These are phyloP conservation scores for Lecanosticta acicola DNA, from an alignment of 2,329 filamentous ascomycete genomes.

Conservation along the genomic window DNA sequence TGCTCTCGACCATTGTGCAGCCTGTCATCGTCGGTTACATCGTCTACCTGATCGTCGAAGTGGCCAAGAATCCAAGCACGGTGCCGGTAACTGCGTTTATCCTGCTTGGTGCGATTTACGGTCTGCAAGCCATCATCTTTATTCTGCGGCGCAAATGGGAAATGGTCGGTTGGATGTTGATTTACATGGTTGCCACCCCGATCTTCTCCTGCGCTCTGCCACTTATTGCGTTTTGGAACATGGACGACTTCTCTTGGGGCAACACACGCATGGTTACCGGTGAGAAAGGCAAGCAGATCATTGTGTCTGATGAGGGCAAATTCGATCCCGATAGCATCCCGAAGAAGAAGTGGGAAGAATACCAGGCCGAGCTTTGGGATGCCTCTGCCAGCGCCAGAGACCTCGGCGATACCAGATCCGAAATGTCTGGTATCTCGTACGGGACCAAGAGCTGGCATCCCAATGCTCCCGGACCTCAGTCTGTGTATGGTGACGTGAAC, in stretches of 20 bases:
- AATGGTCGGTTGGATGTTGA: constrained; percentile 98
- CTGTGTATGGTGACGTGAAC: constrained; percentile 57
- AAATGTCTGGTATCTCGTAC: constrained; percentile 90
- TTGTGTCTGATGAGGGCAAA: constrained; percentile 95
- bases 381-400: constrained; percentile 69
- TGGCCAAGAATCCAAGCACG: constrained; percentile 56
- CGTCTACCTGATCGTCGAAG: constrained; percentile 74
- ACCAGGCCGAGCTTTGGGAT: constrained; percentile 97
- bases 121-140: constrained; percentile 94
- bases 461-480: constrained; percentile 39
- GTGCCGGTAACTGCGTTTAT: constrained; percentile 84
- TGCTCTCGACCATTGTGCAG: constrained; percentile 85
- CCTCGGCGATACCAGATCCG: constrained; percentile 70
- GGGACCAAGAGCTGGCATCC: constrained; percentile 71
- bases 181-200: constrained; percentile 86
- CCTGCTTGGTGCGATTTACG: constrained; percentile 90
- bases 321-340: constrained; percentile 91
- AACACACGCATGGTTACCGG: constrained; percentile 96
- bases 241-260: constrained; percentile 99
- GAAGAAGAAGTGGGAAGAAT: constrained; percentile 98
- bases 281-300: constrained; percentile 84
- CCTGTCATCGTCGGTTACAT: constrained; percentile 89
- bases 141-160: constrained; percentile 96
- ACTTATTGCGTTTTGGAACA: constrained; percentile 96
- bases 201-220: constrained; percentile 88